Base-by-base conservation (phyloP, 768 basidiomycete genomes). In the Agaricus sinodeliciosus region DNA sequence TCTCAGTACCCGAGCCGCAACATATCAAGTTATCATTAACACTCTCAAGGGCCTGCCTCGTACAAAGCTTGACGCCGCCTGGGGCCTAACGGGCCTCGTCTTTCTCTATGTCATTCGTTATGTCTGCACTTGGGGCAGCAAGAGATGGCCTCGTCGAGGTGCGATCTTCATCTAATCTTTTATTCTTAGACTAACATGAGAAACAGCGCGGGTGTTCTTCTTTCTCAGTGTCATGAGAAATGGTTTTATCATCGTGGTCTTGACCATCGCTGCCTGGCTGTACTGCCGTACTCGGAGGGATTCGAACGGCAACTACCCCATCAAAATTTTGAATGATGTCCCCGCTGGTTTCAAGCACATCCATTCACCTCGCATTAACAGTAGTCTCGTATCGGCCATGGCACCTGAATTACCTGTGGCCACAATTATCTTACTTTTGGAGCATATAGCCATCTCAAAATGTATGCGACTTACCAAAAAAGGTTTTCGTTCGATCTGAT, bases 391-490 rank as follows among this genome's bases (percentile, higher is more conserved):
- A 27, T 53, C 62, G 0, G 90, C 90, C 0, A 72, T 98, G 51
- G 86, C 77, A 1, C 72, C 83, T 5, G 77, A 95, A 52, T 65
- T 98, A 2, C 90, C 90, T 2, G 81, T 92, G 4, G 84, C 90
- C 16, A 92, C 90, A 0, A 91, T 95, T 58, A 87, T 95, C 62
- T 76, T 97, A 43, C 74, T 97, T 12, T 74, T 97, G 47, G 95
- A 97, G 67, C 96, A 99, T 70, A 97, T 98, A 55, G 88, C 94
- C 27, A 99, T 99, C 59, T 82, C 90, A n/a, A 95, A 94, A 69
- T 90, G 90, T 87, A 65, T 63, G 80, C 68, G 15, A 11, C 6
- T 53, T 7, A 59, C 27, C n/a, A 39, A 37, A n/a, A 34, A 31
- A 15, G 15, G 40, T 31, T 40, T 42, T 13, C 42, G 53, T 12